phyloP scores from a whole-genome alignment of 805 yeast genomes.

The Saturnispora serradocipensis region DNA sequence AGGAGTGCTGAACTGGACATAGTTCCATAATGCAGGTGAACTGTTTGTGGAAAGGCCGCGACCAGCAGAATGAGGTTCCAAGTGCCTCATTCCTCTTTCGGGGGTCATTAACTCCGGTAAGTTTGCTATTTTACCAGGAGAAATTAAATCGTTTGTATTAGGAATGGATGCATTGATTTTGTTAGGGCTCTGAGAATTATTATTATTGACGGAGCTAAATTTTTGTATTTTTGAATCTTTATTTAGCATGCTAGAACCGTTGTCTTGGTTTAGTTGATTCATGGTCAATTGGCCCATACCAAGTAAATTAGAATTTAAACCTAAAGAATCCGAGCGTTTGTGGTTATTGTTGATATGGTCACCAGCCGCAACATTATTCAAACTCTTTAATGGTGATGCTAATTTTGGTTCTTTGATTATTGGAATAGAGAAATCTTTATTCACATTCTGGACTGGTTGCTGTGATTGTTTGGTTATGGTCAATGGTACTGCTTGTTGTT shows the following conservation, averaged over 20 bases:
- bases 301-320: not conserved
- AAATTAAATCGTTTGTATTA: constrained; percentile 1
- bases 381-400: not conserved
- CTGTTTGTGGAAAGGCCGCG: constrained; percentile 39
- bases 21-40: constrained; percentile 91
- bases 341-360: not conserved
- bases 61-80: constrained; percentile 25
- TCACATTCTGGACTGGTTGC: not conserved
- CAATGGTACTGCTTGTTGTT: not conserved
- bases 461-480: not conserved
- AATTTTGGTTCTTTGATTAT: not conserved
- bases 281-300: constrained; percentile 1
- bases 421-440: not conserved
- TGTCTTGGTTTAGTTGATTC: not conserved
- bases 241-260: not conserved
- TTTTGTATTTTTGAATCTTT: not conserved
- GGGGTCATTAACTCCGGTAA: constrained; percentile 61
- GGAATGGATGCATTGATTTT: not conserved
- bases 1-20: constrained; percentile 59
- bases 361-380: not conserved
- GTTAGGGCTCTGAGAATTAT: not conserved
- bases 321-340: not conserved
- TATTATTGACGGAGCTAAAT: not conserved
- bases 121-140: constrained; percentile 32
- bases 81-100: constrained; percentile 37